Evolutionary conservation across 163 green algal species (phyloP).

Genomic region (Volvox carteri): DNA sequence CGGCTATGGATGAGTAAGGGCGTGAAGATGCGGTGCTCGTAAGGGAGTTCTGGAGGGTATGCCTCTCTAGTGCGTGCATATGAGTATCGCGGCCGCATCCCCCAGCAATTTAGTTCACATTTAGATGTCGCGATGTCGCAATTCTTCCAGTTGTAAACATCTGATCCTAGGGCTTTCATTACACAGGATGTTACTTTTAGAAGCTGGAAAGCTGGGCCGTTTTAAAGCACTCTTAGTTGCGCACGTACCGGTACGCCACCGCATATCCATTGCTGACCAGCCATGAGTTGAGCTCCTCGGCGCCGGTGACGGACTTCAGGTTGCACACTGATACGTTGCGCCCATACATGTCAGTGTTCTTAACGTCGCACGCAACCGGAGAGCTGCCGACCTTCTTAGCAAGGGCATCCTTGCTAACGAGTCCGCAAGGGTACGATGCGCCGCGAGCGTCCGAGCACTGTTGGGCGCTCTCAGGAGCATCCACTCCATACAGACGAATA

Average conservation of each 20-base stretch:
- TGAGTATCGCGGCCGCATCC: too few species aligned
- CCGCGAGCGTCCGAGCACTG: slow-evolving; percentile 68
- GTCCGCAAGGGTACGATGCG: slow-evolving; percentile 73
- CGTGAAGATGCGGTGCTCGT: too few species aligned
- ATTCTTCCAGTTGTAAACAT: too few species aligned
- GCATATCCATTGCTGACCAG: slow-evolving; percentile 82
- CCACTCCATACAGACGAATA: slow-evolving; percentile 68
- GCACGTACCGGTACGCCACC: slow-evolving; percentile 81
- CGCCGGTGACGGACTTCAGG: slow-evolving; percentile 5
- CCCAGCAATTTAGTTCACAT: too few species aligned
- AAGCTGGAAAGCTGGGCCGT: too few species aligned
- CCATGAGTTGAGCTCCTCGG: slow-evolving; percentile 73
- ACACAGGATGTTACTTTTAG: too few species aligned
- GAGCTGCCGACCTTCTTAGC: slow-evolving; percentile 68
- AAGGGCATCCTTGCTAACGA: slow-evolving; percentile 71
- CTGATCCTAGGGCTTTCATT: too few species aligned
- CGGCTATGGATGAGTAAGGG: too few species aligned
- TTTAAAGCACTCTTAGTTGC: too few species aligned
- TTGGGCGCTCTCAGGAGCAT: slow-evolving; percentile 82
- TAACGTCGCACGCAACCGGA: slow-evolving; percentile 75
- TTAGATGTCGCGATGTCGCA: too few species aligned
- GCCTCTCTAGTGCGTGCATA: too few species aligned
- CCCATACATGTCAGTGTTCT: slow-evolving; percentile 82
- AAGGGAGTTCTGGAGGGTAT: too few species aligned
- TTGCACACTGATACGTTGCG: slow-evolving; percentile 78